phyloP scores from a whole-genome alignment of 345 rosid species.

The Durio zibethinus region DNA sequence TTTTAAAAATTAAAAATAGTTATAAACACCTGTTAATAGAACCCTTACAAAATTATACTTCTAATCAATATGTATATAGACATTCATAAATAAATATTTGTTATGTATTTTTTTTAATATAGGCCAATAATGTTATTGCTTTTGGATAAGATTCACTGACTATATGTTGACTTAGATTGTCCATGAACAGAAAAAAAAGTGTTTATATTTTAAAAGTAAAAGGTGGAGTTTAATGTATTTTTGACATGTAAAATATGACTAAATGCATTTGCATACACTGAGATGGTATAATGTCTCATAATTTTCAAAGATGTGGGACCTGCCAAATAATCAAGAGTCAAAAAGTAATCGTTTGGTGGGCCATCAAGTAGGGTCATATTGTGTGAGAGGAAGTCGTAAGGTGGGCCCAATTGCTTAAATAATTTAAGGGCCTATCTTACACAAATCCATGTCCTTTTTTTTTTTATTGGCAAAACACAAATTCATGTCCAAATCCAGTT shows the following conservation, averaged over 20 bases:
- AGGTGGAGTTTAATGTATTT: not conserved
- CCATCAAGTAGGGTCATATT: not conserved
- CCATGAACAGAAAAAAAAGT: not conserved
- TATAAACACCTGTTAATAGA: too few relatives aligned
- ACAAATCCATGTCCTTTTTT: too few relatives aligned
- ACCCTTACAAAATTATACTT: too few relatives aligned
- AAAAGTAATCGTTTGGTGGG: conserved; percentile 11
- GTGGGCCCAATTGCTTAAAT: not conserved
- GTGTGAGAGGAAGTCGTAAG: not conserved
- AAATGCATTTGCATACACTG: not conserved
- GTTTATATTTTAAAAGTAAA: not conserved
- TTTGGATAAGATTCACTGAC: conserved; percentile 10
- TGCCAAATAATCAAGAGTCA: not conserved
- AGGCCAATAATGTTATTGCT: not conserved
- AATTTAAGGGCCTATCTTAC: not conserved
- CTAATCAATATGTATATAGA: too few relatives aligned
- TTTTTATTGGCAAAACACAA: not conserved
- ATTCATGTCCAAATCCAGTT: not conserved
- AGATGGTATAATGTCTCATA: not conserved
- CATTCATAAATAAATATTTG: not conserved
- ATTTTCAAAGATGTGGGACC: conserved; percentile 21
- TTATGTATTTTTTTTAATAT: not conserved
- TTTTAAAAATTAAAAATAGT: too few relatives aligned
- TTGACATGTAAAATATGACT: not conserved
- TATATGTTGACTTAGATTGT: not conserved